A percentile compares a stretch with the other conserved stretches of the same genome.
phyloP scores from a whole-genome alignment of 768 basidiomycete genomes.

The Tubosaeta sp. region DNA sequence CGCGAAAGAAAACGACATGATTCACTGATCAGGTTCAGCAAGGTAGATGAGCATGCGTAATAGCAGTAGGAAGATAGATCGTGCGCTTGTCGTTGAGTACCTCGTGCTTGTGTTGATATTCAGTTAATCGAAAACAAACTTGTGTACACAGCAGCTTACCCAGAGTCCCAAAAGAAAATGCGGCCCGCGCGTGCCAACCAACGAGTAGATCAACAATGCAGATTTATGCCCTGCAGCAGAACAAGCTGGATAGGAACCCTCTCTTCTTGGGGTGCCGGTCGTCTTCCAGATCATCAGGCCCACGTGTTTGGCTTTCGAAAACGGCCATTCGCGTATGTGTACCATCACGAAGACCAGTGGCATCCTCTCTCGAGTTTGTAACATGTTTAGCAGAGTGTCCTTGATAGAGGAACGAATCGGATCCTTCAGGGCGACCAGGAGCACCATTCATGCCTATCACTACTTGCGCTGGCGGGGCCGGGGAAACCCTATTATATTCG shows the following conservation, averaged over 20 bases:
- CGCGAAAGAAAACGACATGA: conserved; percentile 26
- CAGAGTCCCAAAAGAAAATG: conserved; percentile 23
- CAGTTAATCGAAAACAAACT: neutral
- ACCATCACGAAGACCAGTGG: conserved; percentile 36
- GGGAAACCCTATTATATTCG: conserved; percentile 56
- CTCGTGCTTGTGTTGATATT: conserved; percentile 16
- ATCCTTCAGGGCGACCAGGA: conserved; percentile 47
- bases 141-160: conserved; percentile 10
- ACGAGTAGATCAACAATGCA: conserved; percentile 17
- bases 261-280: conserved; percentile 60
- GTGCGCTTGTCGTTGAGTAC: conserved; percentile 30
- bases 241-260: conserved; percentile 56
- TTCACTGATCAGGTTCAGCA: conserved; percentile 30
- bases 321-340: conserved; percentile 51
- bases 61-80: conserved; percentile 31
- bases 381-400: conserved; percentile 45
- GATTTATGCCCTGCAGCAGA: conserved; percentile 65
- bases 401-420: conserved; percentile 69
- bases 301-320: conserved; percentile 65
- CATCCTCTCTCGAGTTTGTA: conserved; percentile 49
- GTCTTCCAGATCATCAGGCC: conserved; percentile 57
- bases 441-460: conserved; percentile 35
- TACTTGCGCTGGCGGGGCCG: conserved; percentile 34
- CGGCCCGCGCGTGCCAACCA: conserved; percentile 28
- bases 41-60: conserved; percentile 31